Evolutionary conservation across 164 flowering plant genomes (phyloP), one percentile per base, ranked within the genome.

Genomic region (Buxus sempervirens): DNA sequence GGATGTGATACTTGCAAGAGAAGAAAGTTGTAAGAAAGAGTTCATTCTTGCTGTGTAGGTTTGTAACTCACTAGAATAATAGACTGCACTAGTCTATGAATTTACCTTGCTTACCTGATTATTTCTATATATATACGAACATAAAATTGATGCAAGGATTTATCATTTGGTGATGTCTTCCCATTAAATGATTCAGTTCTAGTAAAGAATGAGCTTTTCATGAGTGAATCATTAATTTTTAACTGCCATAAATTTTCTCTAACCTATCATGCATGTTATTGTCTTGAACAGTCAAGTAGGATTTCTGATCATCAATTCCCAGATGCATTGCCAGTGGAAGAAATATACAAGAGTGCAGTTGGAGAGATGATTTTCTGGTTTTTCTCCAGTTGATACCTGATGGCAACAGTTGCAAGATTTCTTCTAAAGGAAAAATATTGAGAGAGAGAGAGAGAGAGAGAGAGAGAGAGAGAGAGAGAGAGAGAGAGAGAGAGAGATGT

Each of bases 331-430:
- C 58, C 83, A 13, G 78, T 75, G 70, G 91, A 85, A 64, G 93
- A 85, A 53, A 70, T 80, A 32, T 90, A 42, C 86, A 84, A 80
- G 82, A 81, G 76, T 75, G 96, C 90, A 68, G 89, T 83, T 2
- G 81, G 74, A 61, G 93, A 88, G 75, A 85, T 90, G 23, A 83
- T 81, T 71, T 41, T 70, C 22, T 87, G 80, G 86, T 66, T 82
- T 18, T 75, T 83, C 55, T 64, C 86, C 27, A 82, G 72, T 72
- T 65, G 36, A 53, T 54, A 45, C 51, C 13, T 10, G 51, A 45
- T 10, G 51, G 12, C 51, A 45, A 15, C 12, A 15, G 18, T 45
- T 10, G 2, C 51, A 45, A 45, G 12, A 45, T 15, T 45, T 45
- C 51, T 10, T 45, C 9, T 45, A 45, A 1, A 4, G 12, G 13